These are phyloP conservation scores for Cupressus sempervirens DNA, from an alignment of 75 land plant genomes.

Conservation along the genomic window DNA sequence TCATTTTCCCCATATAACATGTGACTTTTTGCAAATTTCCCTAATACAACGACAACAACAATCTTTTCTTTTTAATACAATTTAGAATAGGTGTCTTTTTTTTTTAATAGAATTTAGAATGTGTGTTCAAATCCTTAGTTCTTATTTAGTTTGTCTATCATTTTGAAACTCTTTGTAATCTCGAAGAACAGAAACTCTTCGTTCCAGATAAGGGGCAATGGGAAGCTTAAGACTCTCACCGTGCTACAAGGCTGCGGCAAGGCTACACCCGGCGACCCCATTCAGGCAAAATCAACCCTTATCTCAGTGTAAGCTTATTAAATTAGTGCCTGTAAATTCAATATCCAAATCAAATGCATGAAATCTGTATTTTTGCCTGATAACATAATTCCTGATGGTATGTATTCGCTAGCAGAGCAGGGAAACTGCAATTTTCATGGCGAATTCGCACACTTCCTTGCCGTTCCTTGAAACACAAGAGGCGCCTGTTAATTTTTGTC, in stretches of 20 bases:
- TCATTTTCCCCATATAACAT: too few species aligned
- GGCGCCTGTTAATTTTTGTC: not conserved
- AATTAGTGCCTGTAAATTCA: not conserved
- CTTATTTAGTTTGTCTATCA: too few species aligned
- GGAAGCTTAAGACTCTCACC: not conserved
- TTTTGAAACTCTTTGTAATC: too few species aligned
- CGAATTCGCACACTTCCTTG: not conserved
- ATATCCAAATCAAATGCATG: not conserved
- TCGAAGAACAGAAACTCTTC: too few species aligned
- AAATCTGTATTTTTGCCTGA: not conserved
- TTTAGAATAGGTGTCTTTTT: too few species aligned
- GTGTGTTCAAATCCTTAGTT: too few species aligned
- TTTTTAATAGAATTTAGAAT: too few species aligned
- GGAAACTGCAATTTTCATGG: constrained; percentile 6
- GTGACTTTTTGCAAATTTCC: too few species aligned
- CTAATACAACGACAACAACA: too few species aligned
- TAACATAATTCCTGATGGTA: not conserved
- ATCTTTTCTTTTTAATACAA: too few species aligned
- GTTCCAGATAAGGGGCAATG: not conserved
- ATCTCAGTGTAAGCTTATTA: not conserved
- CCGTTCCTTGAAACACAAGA: not conserved
- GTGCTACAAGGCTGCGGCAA: not conserved
- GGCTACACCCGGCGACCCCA: constrained; percentile 1
- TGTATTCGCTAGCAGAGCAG: constrained; percentile 7
- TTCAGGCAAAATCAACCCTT: not conserved